Evolutionary conservation across 352 stramenopile genomes (phyloP).

Genomic region (Stramenopiles sp.): DNA sequence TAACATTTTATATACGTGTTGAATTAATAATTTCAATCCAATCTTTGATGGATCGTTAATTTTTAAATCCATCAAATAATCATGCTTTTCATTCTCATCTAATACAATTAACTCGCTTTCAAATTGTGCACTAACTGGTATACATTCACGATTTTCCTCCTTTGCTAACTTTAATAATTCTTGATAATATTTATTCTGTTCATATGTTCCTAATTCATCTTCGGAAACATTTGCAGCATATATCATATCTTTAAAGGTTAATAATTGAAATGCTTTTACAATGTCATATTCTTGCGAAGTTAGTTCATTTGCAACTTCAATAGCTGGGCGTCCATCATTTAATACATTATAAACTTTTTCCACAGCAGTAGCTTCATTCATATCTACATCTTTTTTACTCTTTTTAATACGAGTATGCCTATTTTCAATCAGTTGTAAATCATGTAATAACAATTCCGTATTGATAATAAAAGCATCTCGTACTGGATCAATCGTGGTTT

Average conservation of each 20-base stretch:
- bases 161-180: conserved; percentile 86
- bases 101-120: conserved; percentile 66
- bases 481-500: conserved; percentile 93
- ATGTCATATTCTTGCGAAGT: conserved; percentile 21
- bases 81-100: conserved; percentile 56
- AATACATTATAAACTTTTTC: conserved; percentile 74
- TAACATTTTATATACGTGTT: conserved; percentile 86
- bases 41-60: conserved; percentile 60
- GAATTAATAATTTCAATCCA: conserved; percentile 87
- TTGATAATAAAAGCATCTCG: conserved; percentile 97
- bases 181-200: conserved; percentile 94
- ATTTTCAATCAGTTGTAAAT: conserved; percentile 35
- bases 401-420: conserved; percentile 26
- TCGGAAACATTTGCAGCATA: conserved; percentile 98
- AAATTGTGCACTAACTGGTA: conserved; percentile 95
- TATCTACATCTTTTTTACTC: conserved; percentile 58
- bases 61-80: conserved; percentile 43
- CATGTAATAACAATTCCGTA: conserved; percentile 90
- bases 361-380: conserved; percentile 77
- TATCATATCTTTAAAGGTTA: conserved; percentile 68
- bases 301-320: conserved; percentile 63
- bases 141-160: conserved; percentile 80
- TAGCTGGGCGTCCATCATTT: conserved; percentile 46
- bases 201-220: conserved; percentile 56
- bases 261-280: conserved; percentile 4